Conservation (phyloP, 371 early-diverging fungal species). For the Dipsacomyces acuminosporus region DNA sequence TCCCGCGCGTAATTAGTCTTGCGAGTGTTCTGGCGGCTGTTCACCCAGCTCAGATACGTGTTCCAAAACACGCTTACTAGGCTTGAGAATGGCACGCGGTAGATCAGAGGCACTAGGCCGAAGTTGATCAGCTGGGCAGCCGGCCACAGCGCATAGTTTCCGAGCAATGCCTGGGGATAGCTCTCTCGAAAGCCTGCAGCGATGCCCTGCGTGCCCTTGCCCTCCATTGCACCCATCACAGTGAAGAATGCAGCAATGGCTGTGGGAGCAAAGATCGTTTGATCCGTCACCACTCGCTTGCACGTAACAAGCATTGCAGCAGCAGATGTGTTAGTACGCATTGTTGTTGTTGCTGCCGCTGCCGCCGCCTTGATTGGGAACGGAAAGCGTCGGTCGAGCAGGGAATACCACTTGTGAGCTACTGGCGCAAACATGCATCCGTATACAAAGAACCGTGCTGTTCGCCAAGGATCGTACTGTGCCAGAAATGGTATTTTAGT, state of each 20-base stretch:
- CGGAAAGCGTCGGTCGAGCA: constrained; percentile 64
- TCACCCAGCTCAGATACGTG: constrained; percentile 64
- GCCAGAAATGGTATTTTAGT: constrained; percentile 14
- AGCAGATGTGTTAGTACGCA: constrained; percentile 4
- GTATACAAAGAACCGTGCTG: constrained; percentile 56
- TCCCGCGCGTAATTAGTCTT: too few relatives aligned
- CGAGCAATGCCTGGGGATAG: constrained; percentile 56
- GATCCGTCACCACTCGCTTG: constrained; percentile 60
- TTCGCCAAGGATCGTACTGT: constrained; percentile 30
- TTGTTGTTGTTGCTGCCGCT: constrained; percentile 7
- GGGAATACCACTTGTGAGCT: constrained; percentile 65
- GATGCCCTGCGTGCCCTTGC: constrained; percentile 53
- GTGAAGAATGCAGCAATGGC: constrained; percentile 63
- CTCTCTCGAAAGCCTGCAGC: constrained; percentile 54
- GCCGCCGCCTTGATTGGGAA: constrained; percentile 33
- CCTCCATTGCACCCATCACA: constrained; percentile 61
- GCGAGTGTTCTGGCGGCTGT: constrained; percentile 34
- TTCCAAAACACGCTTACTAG: constrained; percentile 71
- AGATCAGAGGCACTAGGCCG: constrained; percentile 64
- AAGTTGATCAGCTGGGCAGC: constrained; percentile 72
- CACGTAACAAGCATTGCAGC: constrained; percentile 16
- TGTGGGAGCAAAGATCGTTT: constrained; percentile 67
- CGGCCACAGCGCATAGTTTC: constrained; percentile 76
- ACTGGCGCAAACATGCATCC: constrained; percentile 71
- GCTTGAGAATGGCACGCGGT: constrained; percentile 68